Evolutionary conservation across 1,284 basidiomycete genomes (phyloP).

Genomic region (Waitea zeae): DNA sequence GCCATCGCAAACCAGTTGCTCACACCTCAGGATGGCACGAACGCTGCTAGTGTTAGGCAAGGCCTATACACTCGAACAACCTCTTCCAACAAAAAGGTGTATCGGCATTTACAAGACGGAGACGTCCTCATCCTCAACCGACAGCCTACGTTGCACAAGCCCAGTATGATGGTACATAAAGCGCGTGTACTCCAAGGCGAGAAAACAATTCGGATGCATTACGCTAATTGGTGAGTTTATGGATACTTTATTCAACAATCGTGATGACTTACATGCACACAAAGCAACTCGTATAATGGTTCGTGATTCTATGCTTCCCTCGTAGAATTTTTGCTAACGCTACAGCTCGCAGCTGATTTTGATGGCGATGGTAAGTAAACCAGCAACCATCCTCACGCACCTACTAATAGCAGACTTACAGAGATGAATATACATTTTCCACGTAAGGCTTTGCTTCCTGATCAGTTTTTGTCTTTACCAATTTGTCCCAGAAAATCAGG

Average conservation of each 20-base stretch:
- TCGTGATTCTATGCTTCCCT: conserved; percentile 11
- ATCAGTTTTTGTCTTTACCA: conserved; percentile 3
- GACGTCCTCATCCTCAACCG: conserved; percentile 95
- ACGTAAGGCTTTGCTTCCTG: conserved; percentile 35
- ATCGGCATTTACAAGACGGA: conserved; percentile 88
- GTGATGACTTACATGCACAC: no score
- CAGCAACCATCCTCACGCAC: conserved; percentile 2
- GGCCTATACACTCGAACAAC: conserved; percentile 56
- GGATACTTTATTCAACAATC: conserved; percentile 6
- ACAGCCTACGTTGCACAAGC: conserved; percentile 97
- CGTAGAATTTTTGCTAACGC: background rate
- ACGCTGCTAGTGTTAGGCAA: conserved; percentile 24
- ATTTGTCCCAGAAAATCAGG: conserved; percentile 54
- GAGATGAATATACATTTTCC: conserved; percentile 99
- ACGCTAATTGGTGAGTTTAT: conserved; percentile 83
- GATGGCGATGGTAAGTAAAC: conserved; percentile 76
- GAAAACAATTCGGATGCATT: conserved; percentile 99
- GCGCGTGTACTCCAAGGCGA: conserved; percentile 89
- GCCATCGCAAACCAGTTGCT: conserved; percentile 96
- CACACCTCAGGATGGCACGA: conserved; percentile 72
- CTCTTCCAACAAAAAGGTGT: conserved; percentile 91
- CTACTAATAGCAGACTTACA: conserved; percentile 15
- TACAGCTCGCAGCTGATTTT: conserved; percentile 75
- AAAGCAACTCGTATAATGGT: conserved; percentile 94
- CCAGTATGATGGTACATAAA: conserved; percentile 99